Base-by-base conservation (phyloP, 805 yeast species). In the Wickerhamomyces queroliae region DNA sequence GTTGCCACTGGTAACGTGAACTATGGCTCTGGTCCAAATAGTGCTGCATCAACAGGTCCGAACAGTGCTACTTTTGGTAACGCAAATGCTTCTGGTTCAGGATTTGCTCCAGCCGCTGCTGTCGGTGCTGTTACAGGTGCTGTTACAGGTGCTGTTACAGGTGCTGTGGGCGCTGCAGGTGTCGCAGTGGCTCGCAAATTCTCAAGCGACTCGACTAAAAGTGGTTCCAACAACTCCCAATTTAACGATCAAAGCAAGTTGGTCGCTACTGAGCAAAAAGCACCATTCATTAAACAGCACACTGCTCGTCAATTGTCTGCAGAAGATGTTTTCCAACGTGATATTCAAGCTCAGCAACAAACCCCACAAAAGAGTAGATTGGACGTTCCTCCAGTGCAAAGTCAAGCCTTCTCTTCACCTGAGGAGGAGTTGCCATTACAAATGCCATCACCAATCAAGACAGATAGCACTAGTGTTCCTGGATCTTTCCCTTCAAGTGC, bases 391-490 rank as follows among this genome's bases (percentile, higher is more conserved):
- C 31, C 20, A 32, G 26, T 15, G 34, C 25, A 21, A 32, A 16
- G n/a, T 17, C 27, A 34, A 16, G 19, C 33, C 4, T 40, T 28
- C 15, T 42, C 51, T 6, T 33, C 47, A 5, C 48, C 42, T 4
- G 52, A 53, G 25, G 55, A 52, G 23, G 56, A 50, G 5, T 24
- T 55, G 26, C 57, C 59, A 2, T 39, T 56, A 12, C 44, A 45
- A 10, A 50, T 62, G 22, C 61, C 65, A 20, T 52, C 58, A 11
- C 52, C 56, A 10, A 50, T 58, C 3, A 46, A 45, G 31, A 35
- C 45, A 2, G 52, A 54, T 35, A 39, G 44, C 26, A 32, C 49
- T 53, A n/a, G n/a, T n/a, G 26, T 48, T 43, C 17, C 50, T 7
- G 33, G 33, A n/a, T 6, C 33, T 2, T 30, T 30, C 33, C 33